Evolutionary conservation across 2,329 filamentous ascomycete species (phyloP), one percentile per base, ranked within the genome.

Genomic region (Nemania sp.): DNA sequence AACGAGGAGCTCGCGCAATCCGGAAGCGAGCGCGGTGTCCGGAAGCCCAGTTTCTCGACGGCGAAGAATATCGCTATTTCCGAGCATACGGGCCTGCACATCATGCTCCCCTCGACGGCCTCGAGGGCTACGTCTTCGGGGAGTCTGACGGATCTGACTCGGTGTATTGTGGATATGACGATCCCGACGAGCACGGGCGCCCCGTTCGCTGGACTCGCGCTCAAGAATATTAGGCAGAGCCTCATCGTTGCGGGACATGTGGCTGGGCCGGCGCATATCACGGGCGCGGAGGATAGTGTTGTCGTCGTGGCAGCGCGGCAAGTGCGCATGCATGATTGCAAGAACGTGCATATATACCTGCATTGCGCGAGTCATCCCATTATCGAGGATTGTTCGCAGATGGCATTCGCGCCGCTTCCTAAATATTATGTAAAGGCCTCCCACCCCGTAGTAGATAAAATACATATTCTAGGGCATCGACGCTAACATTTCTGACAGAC

Each of bases 281-380:
- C 95, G 0, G 87, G 85, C 0, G 82, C 97, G 1, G 82, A 85
- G 58, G 84, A 93, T 74, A 92, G 90, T 70, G 87, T 93, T n/a
- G 80, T 97, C 15, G 89, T 98, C 0, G 89, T 97, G 2, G 86
- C 88, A 6, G 92, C 93, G 60, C 87, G 92, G n/a, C 96, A 99
- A 79, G 93, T 97, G 75, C 88, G 96, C 24, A 95, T 99, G 83
- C 96, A 99, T 78, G 92, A 95, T 72, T 97, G 93, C 76, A 85
- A 83, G 52, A 87, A 94, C 68, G 92, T 97, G 41, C 89, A 93
- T 72, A 86, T 99, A 11, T 98, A 98, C 78, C 83, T 99, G 66
- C 87, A 91, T 72, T 94, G 92, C 77, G 84, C 85, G 0, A 96
- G 93, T 74, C 89, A 94, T 69, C 96, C 96, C 0, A 98, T 99